Base-by-base conservation (phyloP, 176 grass and related monocot species). In the Miscanthus lutarioriparius region DNA sequence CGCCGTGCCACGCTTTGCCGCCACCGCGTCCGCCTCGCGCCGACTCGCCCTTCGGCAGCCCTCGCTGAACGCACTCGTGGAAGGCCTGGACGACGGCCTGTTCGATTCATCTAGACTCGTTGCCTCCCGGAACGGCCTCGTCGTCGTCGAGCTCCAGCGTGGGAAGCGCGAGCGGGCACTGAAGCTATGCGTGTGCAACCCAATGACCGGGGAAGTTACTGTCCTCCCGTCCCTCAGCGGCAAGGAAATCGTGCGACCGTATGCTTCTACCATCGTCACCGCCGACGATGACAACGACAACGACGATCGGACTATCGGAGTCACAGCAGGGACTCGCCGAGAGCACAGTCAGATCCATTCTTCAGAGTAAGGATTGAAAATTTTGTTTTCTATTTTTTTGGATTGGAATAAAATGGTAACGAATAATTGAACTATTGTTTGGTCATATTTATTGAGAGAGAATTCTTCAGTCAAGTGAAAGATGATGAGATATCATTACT, bases 101-200 rank as follows among this genome's bases (percentile, higher is more conserved):
- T 58, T 74, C 4, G 32, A 58, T 30, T 36, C 74, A 11, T 56
- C 30, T 20, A 10, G 28, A 33, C 2, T 58, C 19, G 7, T 58
- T 5, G 49, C 74, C 20, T 76, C 49, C 19, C 11, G 49, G 1
- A 58, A 76, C 51, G 74, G 74, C 49, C 51, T 76, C 19, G 9
- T 76, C 49, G 49, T 59, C 51, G 32, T 58, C 49, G 49, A 76
- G 8, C 49, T 76, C 74, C 51, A 22, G 32, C 20, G 43, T 2
- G 74, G 10, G 30, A 58, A 58, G 20, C 5, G 3, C 19, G 30
- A n/a, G 5, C 20, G 49, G 32, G 10, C 74, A 12, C 10, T 58
- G 20, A 76, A 37, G 49, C 74, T 58, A 20, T 74, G 44, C 15
- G 72, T 74, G 2, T 76, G 73, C 74, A 59, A 76, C 74, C 74